Conservation (phyloP, 139 green algal genomes). For the Volvox africanus region DNA sequence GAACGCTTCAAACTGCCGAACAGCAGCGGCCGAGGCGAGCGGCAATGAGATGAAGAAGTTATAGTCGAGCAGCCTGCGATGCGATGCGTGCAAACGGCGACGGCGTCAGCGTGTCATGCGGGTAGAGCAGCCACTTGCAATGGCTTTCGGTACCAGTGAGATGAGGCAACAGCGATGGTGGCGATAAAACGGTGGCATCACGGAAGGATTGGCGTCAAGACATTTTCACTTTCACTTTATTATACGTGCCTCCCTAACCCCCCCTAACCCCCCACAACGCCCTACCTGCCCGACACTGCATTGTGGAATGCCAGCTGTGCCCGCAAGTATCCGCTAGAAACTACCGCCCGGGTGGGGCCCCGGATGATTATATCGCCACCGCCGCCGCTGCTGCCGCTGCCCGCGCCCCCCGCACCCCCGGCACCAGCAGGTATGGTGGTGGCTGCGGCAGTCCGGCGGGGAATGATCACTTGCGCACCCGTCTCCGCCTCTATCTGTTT, state of each 20-base stretch:
- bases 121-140: too few relatives aligned
- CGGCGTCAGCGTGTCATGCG: too few relatives aligned
- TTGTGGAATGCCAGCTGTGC: conserved; percentile 15
- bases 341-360: not conserved
- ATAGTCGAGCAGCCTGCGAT: conserved; percentile 51
- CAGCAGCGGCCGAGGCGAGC: conserved; percentile 34
- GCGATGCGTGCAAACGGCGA: too few relatives aligned
- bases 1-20: conserved; percentile 52
- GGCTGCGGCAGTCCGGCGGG: not conserved
- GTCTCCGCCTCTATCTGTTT: conserved; percentile 40
- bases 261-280: not conserved
- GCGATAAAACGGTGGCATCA: too few relatives aligned
- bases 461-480: conserved; percentile 9
- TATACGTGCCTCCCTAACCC: not conserved
- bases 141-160: too few relatives aligned
- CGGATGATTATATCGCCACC: conserved; percentile 13
- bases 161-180: too few relatives aligned
- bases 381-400: not conserved
- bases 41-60: conserved; percentile 62
- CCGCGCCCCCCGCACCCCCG: not conserved
- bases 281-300: conserved; percentile 36
- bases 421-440: not conserved
- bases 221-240: too few relatives aligned
- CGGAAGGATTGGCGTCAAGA: too few relatives aligned
- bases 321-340: conserved; percentile 21